Conservation (phyloP, 2,329 filamentous ascomycete species). For the Penicillium sp. region DNA sequence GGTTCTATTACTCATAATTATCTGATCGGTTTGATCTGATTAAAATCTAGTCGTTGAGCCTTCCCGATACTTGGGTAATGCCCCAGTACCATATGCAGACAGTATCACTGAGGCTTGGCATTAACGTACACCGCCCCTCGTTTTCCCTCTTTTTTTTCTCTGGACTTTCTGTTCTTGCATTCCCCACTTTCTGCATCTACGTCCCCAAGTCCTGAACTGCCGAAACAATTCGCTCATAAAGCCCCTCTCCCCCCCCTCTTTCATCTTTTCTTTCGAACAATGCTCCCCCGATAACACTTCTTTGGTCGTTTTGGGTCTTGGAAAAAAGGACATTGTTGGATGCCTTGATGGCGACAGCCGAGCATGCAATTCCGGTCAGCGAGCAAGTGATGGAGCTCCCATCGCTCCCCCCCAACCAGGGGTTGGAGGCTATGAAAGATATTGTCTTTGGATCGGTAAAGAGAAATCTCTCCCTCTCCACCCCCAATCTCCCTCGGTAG, state of each 20-base stretch:
- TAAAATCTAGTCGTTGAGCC: too few species aligned
- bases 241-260: slow-evolving; percentile 4
- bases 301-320: slow-evolving; percentile 17
- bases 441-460: slow-evolving; percentile 82
- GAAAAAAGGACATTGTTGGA: slow-evolving; percentile 7
- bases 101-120: background rate
- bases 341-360: slow-evolving; percentile 38
- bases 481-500: background rate
- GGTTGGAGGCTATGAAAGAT: slow-evolving; percentile 75
- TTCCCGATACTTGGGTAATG: too few species aligned
- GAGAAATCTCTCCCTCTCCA: slow-evolving; percentile 9
- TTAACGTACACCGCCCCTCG: background rate
- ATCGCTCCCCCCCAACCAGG: slow-evolving; percentile 47
- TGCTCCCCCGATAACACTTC: slow-evolving; percentile 22
- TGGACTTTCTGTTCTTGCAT: background rate
- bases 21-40: background rate
- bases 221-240: slow-evolving; percentile 23
- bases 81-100: background rate
- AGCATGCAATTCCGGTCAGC: slow-evolving; percentile 37
- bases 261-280: slow-evolving; percentile 7
- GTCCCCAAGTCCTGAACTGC: background rate
- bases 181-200: background rate
- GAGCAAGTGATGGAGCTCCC: slow-evolving; percentile 44
- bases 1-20: background rate
- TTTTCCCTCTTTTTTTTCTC: background rate